Evolutionary conservation across 495 filamentous ascomycete species (phyloP).

Genomic region (Polyplosphaeria fusca): DNA sequence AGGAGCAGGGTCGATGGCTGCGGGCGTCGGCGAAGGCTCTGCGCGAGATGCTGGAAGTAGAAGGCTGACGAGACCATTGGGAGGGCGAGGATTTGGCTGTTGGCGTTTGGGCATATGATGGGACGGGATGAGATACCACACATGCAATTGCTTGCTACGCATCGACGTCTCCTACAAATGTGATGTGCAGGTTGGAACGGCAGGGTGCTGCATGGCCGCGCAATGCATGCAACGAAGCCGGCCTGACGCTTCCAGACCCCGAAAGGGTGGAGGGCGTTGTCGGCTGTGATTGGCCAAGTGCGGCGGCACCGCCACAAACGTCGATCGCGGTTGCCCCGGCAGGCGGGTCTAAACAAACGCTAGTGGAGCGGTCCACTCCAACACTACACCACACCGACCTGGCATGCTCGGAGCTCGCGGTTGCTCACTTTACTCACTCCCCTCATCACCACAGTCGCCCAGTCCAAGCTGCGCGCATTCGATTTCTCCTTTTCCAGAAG

Average conservation of each 20-base stretch:
- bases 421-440: background rate
- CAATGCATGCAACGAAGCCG: too few relatives aligned
- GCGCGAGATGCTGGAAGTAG: conserved; percentile 58
- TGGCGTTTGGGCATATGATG: background rate
- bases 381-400: conserved; percentile 5
- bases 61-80: too few relatives aligned
- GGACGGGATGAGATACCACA: background rate
- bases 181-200: too few relatives aligned
- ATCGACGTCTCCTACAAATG: too few relatives aligned
- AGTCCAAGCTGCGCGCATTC: background rate
- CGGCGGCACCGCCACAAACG: conserved; percentile 17
- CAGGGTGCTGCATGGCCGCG: too few relatives aligned
- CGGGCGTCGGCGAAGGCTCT: conserved; percentile 66
- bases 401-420: background rate
- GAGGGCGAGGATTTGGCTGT: too few relatives aligned
- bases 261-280: too few relatives aligned
- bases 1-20: conserved; percentile 81
- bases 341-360: conserved; percentile 19
- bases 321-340: conserved; percentile 16
- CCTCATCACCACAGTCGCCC: background rate
- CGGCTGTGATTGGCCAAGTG: conserved; percentile 14
- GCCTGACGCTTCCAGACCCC: too few relatives aligned
- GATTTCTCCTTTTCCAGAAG: background rate
- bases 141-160: too few relatives aligned
- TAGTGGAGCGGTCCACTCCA: too few relatives aligned